Base-by-base conservation (phyloP, 257 asterid genomes). In the Verbascum thapsus region DNA sequence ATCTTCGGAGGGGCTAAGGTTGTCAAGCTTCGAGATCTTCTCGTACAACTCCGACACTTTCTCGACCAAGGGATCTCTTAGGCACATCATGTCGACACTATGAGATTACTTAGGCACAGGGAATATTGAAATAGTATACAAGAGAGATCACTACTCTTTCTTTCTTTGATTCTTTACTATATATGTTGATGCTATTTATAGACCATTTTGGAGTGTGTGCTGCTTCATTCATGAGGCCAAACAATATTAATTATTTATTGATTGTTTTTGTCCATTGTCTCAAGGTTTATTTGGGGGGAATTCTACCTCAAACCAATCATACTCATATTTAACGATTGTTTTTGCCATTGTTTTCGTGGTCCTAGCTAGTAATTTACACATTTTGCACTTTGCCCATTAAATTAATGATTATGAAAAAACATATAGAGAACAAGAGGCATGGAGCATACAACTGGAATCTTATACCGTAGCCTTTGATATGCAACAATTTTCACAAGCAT, bases 11-110 rank as follows among this genome's bases (percentile, higher is more conserved):
- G 90, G 90, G 5, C 72, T 83, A 11, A 83, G 85, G 65, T 50
- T 73, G 1, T 83, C 79, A 22, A 83, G 84, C 4, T 44, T 56
- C 5, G 87, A 81, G 72, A 83, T 83, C 19, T 81, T 63, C 9
- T 63, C 72, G 40, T 78, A 81, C 13, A 83, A 41, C 4, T 81
- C 78, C 42, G 63, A 60, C 22, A 83, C 63, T 61, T 65, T 76
- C 44, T 66, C 64, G 6, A 83, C 80, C 62, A 83, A 42, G 0
- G 81, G 83, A 49, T 81, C 83, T 53, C 62, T 74, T 7, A 76
- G 85, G 83, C 90, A 83, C 67, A 76, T 82, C 90, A 83, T 83
- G 80, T 78, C 68, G 78, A 78, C 80, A 75, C 77, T 60, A 57
- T 69, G 77, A 56, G 40, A 57, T 17, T n/a, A 30, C 12, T 22